Percentiles rank a stretch among this genome's conserved stretches.
Evolutionary conservation across 176 grass and related monocot genomes (phyloP).

Genomic region (Cenchrus americanus): DNA sequence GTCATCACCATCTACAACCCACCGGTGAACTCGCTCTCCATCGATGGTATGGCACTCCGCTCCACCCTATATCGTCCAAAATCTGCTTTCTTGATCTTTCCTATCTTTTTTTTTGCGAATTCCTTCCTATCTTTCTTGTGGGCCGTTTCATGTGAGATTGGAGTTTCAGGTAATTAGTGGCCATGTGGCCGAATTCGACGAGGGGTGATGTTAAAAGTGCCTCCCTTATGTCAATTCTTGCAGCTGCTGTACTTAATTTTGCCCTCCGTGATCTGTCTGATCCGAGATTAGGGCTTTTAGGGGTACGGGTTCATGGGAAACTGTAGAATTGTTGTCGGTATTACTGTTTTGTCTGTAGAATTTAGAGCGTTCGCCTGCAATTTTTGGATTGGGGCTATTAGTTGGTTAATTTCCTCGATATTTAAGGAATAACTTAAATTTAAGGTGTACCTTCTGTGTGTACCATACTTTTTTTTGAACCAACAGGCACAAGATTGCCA

Average conservation of each 20-base stretch:
- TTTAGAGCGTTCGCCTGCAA: neutral
- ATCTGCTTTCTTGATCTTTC: neutral
- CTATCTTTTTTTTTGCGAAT: slow-evolving; percentile 6
- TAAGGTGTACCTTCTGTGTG: too few species aligned
- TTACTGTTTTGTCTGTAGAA: neutral
- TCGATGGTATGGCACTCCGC: slow-evolving; percentile 73
- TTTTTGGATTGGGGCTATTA: neutral
- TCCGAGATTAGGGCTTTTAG: slow-evolving; percentile 11
- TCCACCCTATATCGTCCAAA: neutral
- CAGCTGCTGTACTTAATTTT: slow-evolving; percentile 19
- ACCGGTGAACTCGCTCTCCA: slow-evolving; percentile 79
- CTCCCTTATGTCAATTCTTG: neutral
- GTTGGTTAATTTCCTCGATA: neutral
- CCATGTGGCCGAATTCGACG: neutral
- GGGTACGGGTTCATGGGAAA: neutral
- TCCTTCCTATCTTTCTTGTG: neutral
- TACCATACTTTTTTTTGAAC: too few species aligned
- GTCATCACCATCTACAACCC: slow-evolving; percentile 90
- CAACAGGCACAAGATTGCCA: too few species aligned
- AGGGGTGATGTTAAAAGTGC: neutral
- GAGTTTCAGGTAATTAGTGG: neutral
- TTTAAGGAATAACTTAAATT: neutral
- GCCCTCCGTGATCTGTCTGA: neutral
- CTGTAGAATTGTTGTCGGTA: neutral
- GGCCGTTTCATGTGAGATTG: neutral